Evolutionary conservation across 164 flowering plant species (phyloP).

Genomic region (Nymphaea thermarum): DNA sequence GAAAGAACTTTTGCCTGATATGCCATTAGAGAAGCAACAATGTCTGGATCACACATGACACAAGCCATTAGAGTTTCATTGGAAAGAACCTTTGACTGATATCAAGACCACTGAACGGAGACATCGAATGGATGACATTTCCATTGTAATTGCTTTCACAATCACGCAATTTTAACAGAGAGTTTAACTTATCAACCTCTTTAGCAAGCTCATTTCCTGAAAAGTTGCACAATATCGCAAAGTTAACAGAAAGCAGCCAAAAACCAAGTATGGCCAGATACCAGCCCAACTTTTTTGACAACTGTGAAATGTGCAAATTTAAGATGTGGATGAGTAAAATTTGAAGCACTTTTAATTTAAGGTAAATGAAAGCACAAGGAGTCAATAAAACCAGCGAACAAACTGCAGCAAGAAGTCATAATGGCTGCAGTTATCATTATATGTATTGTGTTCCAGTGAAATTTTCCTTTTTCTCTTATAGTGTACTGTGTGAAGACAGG

Average conservation of each 20-base stretch:
- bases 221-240: too few relatives aligned
- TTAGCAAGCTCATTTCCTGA: slow-evolving; percentile 46
- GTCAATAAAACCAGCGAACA: background rate
- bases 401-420: too few relatives aligned
- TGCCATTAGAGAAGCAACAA: background rate
- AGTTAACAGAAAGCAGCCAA: too few relatives aligned
- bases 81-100: slow-evolving; percentile 4
- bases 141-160: slow-evolving; percentile 10
- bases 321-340: too few relatives aligned
- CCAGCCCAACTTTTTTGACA: too few relatives aligned
- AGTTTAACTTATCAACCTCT: slow-evolving; percentile 48
- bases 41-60: background rate
- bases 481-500: too few relatives aligned
- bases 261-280: too few relatives aligned
- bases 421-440: too few relatives aligned
- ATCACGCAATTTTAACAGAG: slow-evolving; percentile 22
- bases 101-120: slow-evolving; percentile 17
- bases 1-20: background rate
- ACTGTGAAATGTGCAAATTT: too few relatives aligned
- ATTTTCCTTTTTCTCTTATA: too few relatives aligned
- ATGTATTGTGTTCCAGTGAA: too few relatives aligned
- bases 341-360: too few relatives aligned
- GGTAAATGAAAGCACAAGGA: background rate
- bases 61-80: background rate
- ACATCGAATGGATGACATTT: slow-evolving; percentile 9